Evolutionary conservation across 2,329 filamentous ascomycete species (phyloP), one percentile per base, ranked within the genome.

Genomic region (Akanthomyces muscarius): DNA sequence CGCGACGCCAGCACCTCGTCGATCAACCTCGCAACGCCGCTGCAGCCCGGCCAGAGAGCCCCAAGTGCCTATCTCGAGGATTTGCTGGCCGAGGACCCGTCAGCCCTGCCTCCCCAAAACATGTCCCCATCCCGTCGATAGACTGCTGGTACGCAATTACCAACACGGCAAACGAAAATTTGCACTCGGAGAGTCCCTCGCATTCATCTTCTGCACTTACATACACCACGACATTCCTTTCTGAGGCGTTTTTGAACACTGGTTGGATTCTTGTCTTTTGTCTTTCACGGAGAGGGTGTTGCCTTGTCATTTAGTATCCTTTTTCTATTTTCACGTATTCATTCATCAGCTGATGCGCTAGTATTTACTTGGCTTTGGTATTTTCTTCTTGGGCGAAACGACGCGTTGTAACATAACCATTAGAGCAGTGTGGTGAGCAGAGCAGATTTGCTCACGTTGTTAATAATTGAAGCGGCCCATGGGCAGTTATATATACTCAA

Each of bases 61-160:
- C 94, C 94, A 0, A 96, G 91, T 73, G 91, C 92, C 21, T 97
- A 92, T 73, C 80, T 98, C 45, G 93, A 98, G 64, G 92, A 97
- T 73, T 76, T 98, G 56, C 89, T 97, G 65, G 91, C 92, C 71
- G 90, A 90, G 66, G 88, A 92, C 70, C 80, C 81, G 6, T 77
- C 78, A 44, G 74, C 77, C 67, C 78, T 85, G 61, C 82, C 83
- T 13, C 79, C 81, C 16, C 71, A 70, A 50, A 68, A 76, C 4
- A 77, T 77, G 74, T 73, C 74, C 7, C 52, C 51, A 21, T 66
- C 64, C 50, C 64, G 67, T 62, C 68, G 68, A 57, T 68, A 67
- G 45, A 69, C 69, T 21, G 66, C 25, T 71, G 68, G 65, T 66
- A 65, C 65, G 33, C 33, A 36, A 21, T 21, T 21, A 21, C 21